Conservation (phyloP, 768 basidiomycete species). For the Grammothele lineata region DNA sequence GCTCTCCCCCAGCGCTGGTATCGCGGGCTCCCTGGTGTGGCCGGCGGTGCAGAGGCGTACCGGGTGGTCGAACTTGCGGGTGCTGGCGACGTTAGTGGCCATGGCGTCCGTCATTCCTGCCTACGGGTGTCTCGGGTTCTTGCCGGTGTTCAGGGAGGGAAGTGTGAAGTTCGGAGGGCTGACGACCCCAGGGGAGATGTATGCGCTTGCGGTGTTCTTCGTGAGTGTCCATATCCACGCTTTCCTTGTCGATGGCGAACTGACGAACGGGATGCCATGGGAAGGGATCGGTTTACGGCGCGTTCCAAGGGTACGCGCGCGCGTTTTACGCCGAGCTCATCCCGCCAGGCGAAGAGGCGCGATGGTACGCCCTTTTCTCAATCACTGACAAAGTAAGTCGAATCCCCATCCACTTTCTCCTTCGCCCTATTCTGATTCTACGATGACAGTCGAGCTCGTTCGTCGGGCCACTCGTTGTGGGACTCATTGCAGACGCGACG, state of each 20-base stretch:
- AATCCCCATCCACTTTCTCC: not conserved
- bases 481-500: conserved; percentile 80
- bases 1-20: conserved; percentile 73
- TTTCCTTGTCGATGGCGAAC: not conserved
- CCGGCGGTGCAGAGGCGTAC: conserved; percentile 65
- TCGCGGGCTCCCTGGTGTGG: conserved; percentile 80
- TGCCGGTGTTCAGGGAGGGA: conserved; percentile 43
- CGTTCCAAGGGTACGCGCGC: conserved; percentile 87
- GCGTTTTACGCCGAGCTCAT: conserved; percentile 86
- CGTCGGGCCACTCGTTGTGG: conserved; percentile 86
- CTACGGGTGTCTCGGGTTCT: conserved; percentile 82
- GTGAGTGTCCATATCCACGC: conserved; percentile 35
- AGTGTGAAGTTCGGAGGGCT: conserved; percentile 61
- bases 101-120: conserved; percentile 65
- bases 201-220: conserved; percentile 75
- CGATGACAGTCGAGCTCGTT: conserved; percentile 77
- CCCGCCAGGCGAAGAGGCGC: conserved; percentile 83
- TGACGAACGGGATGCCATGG: not conserved
- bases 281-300: conserved; percentile 72
- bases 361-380: conserved; percentile 85
- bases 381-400: conserved; percentile 80
- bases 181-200: conserved; percentile 83
- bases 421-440: not conserved
- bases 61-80: conserved; percentile 60
- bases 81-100: conserved; percentile 64